phyloP scores from a whole-genome alignment of 2,329 filamentous ascomycete genomes.

The Thielaviopsis musarum region DNA sequence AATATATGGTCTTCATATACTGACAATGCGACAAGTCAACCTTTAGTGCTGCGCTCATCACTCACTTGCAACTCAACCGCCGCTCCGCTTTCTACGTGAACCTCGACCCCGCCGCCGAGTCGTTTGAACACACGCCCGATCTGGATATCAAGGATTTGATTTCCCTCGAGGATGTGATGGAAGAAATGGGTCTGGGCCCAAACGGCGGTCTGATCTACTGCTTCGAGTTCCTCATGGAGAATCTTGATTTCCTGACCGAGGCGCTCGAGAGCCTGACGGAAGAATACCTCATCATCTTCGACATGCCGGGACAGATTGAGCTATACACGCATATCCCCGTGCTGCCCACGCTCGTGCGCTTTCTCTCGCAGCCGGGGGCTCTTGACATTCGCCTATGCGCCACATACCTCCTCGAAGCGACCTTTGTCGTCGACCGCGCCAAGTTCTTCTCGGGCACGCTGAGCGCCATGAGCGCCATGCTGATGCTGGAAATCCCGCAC shows the following conservation, averaged over 20 bases:
- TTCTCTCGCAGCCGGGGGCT: slow-evolving; percentile 60
- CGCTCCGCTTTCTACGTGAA: slow-evolving; percentile 97
- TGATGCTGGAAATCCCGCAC: slow-evolving; percentile 94
- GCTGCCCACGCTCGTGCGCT: slow-evolving; percentile 66
- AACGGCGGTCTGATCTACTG: slow-evolving; percentile 92
- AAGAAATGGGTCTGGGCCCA: slow-evolving; percentile 76
- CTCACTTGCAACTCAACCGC: slow-evolving; percentile 75
- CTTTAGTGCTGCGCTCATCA: slow-evolving; percentile 85
- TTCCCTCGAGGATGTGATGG: slow-evolving; percentile 89
- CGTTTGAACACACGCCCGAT: slow-evolving; percentile 80
- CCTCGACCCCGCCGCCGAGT: slow-evolving; percentile 88
- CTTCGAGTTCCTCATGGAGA: slow-evolving; percentile 90
- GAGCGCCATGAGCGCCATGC: slow-evolving; percentile 96
- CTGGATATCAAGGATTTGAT: slow-evolving; percentile 93
- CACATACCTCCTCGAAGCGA: slow-evolving; percentile 85
- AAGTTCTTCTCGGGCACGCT: slow-evolving; percentile 96
- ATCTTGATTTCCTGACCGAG: slow-evolving; percentile 80
- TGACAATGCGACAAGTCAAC: slow-evolving; percentile 41
- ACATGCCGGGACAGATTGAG: slow-evolving; percentile 98
- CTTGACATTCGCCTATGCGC: slow-evolving; percentile 87
- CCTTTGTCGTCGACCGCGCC: slow-evolving; percentile 85
- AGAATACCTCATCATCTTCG: slow-evolving; percentile 93
- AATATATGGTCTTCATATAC: neutral
- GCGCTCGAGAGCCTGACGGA: slow-evolving; percentile 74
- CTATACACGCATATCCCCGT: slow-evolving; percentile 95